A percentile compares a stretch with the other conserved stretches of the same genome.
These are phyloP conservation scores for Lichenothelia convexa DNA, from an alignment of 495 filamentous ascomycete species.

Conservation along the genomic window DNA sequence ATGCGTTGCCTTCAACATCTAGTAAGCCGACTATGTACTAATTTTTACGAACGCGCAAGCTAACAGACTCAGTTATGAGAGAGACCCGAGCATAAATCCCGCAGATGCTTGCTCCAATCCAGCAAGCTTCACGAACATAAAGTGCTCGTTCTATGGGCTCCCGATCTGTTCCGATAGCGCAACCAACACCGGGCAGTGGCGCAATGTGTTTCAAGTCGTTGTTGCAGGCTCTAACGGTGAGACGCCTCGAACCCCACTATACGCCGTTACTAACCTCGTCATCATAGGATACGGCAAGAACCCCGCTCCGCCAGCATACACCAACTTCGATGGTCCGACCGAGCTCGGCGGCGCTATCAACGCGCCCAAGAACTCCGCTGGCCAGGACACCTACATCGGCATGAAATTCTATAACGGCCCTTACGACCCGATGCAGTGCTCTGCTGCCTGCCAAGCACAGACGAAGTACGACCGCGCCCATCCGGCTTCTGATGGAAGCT, in stretches of 20 bases:
- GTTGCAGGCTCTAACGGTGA: conserved; percentile 7
- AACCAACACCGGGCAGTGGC: conserved; percentile 8
- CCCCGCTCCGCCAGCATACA: conserved; percentile 1
- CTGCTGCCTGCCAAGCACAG: background rate
- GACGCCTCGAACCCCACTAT: too few relatives aligned
- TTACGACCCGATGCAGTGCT: background rate
- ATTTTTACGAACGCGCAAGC: too few relatives aligned
- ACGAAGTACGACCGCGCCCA: background rate
- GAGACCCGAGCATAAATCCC: conserved; percentile 7
- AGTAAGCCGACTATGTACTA: too few relatives aligned
- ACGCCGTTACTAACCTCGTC: too few relatives aligned
- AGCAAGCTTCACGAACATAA: conserved; percentile 5
- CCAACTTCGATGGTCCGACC: conserved; percentile 3
- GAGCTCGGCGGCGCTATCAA: conserved; percentile 8
- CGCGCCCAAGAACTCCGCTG: background rate
- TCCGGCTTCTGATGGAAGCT: background rate
- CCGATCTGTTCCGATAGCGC: conserved; percentile 4
- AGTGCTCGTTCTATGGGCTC: conserved; percentile 9
- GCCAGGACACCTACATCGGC: background rate
- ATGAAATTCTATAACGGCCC: conserved; percentile 1
- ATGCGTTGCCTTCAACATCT: conserved; percentile 10
- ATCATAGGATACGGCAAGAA: background rate
- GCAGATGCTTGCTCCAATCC: conserved; percentile 8
- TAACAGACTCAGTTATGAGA: too few relatives aligned
- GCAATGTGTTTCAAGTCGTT: conserved; percentile 7